Percentiles rank a stretch among this genome's conserved stretches.
Conservation (phyloP, 441 rosid genomes). For the Eutrema salsugineum region DNA sequence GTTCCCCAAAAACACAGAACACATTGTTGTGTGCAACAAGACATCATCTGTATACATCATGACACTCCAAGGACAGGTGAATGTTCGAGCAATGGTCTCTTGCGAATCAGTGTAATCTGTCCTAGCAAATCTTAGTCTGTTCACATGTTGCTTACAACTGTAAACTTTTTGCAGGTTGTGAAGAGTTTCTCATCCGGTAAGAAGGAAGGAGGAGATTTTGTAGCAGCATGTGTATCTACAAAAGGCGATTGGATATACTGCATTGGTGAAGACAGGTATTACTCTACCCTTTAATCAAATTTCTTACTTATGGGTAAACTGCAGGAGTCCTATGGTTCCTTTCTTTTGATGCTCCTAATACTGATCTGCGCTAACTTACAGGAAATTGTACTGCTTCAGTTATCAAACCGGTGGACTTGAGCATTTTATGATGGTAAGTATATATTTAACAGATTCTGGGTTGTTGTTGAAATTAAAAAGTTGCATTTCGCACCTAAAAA, state of each 20-base stretch:
- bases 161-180: conserved; percentile 61
- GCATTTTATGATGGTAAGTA: conserved; percentile 92
- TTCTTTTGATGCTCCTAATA: conserved; percentile 7
- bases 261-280: conserved; percentile 90
- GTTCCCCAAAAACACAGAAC: conserved; percentile 89
- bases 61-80: conserved; percentile 99
- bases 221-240: conserved; percentile 33
- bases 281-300: not conserved
- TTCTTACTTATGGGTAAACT: not conserved
- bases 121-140: conserved; percentile 1
- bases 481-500: not conserved
- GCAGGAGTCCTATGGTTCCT: not conserved
- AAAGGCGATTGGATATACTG: conserved; percentile 96
- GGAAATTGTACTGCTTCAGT: conserved; percentile 96
- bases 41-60: conserved; percentile 87
- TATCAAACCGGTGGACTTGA: conserved; percentile 89
- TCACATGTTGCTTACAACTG: conserved; percentile 15
- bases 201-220: conserved; percentile 45
- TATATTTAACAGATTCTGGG: not conserved
- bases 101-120: not conserved
- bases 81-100: not conserved
- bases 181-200: conserved; percentile 99
- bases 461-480: not conserved
- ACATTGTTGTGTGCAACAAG: conserved; percentile 87
- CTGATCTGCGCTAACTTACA: conserved; percentile 33